A percentile compares a stretch with the other conserved stretches of the same genome.
These are phyloP conservation scores for Diaporthe aspalathi DNA, from an alignment of 2,329 filamentous ascomycete species.

Conservation along the genomic window DNA sequence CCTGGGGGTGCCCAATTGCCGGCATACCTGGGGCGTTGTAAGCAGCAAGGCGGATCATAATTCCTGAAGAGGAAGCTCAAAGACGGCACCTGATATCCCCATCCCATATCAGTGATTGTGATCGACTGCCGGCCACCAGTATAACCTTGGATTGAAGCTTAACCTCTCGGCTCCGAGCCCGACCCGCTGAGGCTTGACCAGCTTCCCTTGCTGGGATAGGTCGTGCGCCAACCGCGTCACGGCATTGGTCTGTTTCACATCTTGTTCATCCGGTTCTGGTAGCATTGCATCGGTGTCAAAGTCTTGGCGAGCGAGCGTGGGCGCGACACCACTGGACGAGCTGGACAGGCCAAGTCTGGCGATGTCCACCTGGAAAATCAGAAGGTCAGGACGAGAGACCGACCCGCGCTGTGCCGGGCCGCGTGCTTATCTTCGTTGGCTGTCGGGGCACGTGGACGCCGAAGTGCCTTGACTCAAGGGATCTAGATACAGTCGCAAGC, in stretches of 20 bases:
- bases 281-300: constrained; percentile 31
- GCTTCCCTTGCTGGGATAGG: constrained; percentile 30
- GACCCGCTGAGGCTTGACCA: constrained; percentile 21
- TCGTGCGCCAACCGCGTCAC: constrained; percentile 21
- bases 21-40: constrained; percentile 11
- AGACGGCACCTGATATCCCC: neutral
- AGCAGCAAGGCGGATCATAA: constrained; percentile 6
- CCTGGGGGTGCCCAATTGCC: neutral
- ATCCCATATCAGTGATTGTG: constrained; percentile 25
- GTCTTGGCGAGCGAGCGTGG: constrained; percentile 11
- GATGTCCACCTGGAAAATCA: constrained; percentile 18
- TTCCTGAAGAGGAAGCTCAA: constrained; percentile 21
- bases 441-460: constrained; percentile 17
- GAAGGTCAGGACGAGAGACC: constrained; percentile 14
- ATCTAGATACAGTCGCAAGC: constrained; percentile 25
- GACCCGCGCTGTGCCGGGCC: constrained; percentile 12
- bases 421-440: constrained; percentile 32
- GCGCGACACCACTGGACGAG: constrained; percentile 1
- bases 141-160: constrained; percentile 28
- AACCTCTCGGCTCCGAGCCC: constrained; percentile 24
- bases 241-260: constrained; percentile 29
- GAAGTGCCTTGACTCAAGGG: constrained; percentile 21
- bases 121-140: constrained; percentile 11
- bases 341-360: constrained; percentile 24
- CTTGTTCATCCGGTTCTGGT: constrained; percentile 28